These are phyloP conservation scores for Graphiopsis chlorocephala DNA, from an alignment of 2,329 filamentous ascomycete genomes.

Conservation along the genomic window DNA sequence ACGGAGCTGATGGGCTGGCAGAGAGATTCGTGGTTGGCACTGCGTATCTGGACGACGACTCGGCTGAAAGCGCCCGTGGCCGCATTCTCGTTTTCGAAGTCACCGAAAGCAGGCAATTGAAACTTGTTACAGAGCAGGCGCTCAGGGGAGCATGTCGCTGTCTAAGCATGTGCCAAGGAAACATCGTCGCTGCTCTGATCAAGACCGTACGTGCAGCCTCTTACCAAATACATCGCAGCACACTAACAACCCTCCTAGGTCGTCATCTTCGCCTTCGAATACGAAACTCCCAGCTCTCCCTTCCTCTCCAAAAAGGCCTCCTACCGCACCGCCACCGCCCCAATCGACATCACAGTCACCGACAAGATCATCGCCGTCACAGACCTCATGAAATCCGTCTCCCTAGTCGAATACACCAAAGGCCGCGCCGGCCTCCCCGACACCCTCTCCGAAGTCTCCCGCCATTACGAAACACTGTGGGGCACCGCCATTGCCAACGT, in stretches of 20 bases:
- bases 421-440: slow-evolving; percentile 51
- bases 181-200: slow-evolving; percentile 81
- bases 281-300: slow-evolving; percentile 52
- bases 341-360: slow-evolving; percentile 73
- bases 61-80: slow-evolving; percentile 58
- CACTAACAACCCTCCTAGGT: slow-evolving; percentile 43
- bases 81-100: slow-evolving; percentile 84
- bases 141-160: slow-evolving; percentile 80
- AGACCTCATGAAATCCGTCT: slow-evolving; percentile 91
- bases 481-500: slow-evolving; percentile 73
- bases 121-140: slow-evolving; percentile 64
- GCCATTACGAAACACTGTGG: slow-evolving; percentile 82
- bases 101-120: slow-evolving; percentile 69
- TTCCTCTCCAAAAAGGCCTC: slow-evolving; percentile 67
- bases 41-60: slow-evolving; percentile 66
- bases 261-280: slow-evolving; percentile 57
- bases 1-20: slow-evolving; percentile 52
- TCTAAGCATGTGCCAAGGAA: slow-evolving; percentile 69
- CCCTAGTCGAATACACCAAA: slow-evolving; percentile 68
- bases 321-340: slow-evolving; percentile 79
- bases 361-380: slow-evolving; percentile 76
- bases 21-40: slow-evolving; percentile 93
- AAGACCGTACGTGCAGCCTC: slow-evolving; percentile 65
- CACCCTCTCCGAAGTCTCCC: slow-evolving; percentile 68
- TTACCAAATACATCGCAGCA: not conserved